Conservation (phyloP, 225 moss, liverwort and hornwort genomes). For the Bryoerythrophyllum caledonicum region DNA sequence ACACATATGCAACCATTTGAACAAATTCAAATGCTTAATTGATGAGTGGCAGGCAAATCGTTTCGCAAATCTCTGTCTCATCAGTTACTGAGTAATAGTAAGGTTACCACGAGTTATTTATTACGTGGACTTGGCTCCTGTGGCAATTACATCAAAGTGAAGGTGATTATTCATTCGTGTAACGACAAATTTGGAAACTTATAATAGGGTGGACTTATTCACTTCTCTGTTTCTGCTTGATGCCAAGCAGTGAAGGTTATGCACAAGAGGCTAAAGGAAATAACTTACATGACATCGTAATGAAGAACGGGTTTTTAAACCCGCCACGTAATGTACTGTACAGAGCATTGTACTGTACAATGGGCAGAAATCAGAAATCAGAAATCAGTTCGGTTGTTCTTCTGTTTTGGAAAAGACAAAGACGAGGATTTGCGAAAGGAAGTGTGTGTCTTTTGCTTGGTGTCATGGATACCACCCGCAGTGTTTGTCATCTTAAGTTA, state of each 20-base stretch:
- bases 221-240: not conserved
- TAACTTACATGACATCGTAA: not conserved
- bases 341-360: slow-evolving; percentile 8
- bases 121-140: not conserved
- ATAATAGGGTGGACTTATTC: slow-evolving; percentile 1
- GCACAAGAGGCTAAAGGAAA: not conserved
- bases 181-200: not conserved
- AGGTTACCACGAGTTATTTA: not conserved
- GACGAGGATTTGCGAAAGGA: not conserved
- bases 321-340: not conserved
- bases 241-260: slow-evolving; percentile 18
- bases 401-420: not conserved
- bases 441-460: not conserved
- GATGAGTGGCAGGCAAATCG: slow-evolving; percentile 8
- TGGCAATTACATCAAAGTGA: not conserved
- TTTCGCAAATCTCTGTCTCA: slow-evolving; percentile 6
- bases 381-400: not conserved
- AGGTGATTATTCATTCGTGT: not conserved
- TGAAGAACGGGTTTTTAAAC: not conserved
- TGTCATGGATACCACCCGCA: slow-evolving; percentile 3
- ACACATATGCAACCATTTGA: slow-evolving; percentile 11
- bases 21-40: slow-evolving; percentile 17
- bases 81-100: not conserved
- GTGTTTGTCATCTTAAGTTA: not conserved
- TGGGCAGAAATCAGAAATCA: not conserved